Evolutionary conservation across 2,329 filamentous ascomycete species (phyloP).

Genomic region (Colletotrichum sp.): DNA sequence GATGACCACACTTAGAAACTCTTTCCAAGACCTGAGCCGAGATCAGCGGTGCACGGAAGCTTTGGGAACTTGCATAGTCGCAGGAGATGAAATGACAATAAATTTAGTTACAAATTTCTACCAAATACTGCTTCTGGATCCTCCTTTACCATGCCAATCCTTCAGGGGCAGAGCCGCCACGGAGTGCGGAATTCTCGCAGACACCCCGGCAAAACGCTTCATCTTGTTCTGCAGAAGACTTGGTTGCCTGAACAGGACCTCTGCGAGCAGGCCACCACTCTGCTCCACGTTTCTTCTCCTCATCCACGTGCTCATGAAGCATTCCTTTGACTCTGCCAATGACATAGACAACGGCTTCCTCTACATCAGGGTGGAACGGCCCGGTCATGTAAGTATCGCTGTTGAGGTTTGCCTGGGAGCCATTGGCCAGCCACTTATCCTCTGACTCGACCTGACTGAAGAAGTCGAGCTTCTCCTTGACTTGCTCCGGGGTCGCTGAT

Average conservation of each 20-base stretch:
- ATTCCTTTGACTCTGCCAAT: neutral
- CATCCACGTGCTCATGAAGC: neutral
- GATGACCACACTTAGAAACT: too few species aligned
- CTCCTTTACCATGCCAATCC: neutral
- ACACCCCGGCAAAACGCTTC: neutral
- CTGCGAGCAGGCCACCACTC: neutral
- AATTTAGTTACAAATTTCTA: neutral
- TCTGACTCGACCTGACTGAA: slow-evolving; percentile 57
- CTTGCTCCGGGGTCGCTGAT: slow-evolving; percentile 44
- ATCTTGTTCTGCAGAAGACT: neutral
- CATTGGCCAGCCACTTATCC: slow-evolving; percentile 54
- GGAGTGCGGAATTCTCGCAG: neutral
- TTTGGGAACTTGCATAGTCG: neutral
- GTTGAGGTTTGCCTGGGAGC: slow-evolving; percentile 53
- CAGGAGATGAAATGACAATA: neutral
- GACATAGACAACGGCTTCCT: neutral
- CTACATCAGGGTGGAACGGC: neutral
- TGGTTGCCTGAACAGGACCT: neutral
- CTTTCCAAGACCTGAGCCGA: neutral
- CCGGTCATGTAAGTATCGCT: neutral
- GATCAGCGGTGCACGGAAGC: neutral
- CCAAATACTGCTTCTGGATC: neutral
- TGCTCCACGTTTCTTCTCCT: neutral
- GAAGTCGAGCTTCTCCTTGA: slow-evolving; percentile 47
- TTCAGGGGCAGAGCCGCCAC: neutral